A percentile compares a stretch with the other conserved stretches of the same genome.
These are phyloP conservation scores for Penicillium sp. DNA, from an alignment of 2,329 filamentous ascomycete species.

Conservation along the genomic window DNA sequence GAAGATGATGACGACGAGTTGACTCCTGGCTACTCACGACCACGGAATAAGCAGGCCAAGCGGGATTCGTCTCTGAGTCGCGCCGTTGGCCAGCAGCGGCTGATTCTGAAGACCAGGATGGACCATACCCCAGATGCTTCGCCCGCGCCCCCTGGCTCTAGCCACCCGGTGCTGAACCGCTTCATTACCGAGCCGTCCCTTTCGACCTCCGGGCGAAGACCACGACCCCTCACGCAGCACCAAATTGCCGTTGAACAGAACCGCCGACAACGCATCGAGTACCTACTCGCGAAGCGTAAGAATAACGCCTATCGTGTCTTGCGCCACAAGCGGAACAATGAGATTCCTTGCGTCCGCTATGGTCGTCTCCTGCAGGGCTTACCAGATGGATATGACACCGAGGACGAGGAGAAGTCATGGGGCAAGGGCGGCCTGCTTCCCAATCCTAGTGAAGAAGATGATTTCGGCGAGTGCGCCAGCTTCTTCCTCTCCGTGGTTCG, in stretches of 20 bases:
- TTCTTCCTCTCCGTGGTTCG: constrained; percentile 47
- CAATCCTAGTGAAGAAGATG: constrained; percentile 47
- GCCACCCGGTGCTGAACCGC: constrained; percentile 46
- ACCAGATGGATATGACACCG: constrained; percentile 50
- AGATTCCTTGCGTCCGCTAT: constrained; percentile 44
- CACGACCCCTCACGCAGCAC: constrained; percentile 52
- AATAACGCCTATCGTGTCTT: constrained; percentile 41
- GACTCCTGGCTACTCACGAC: constrained; percentile 40
- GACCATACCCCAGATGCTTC: constrained; percentile 48
- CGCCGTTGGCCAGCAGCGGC: constrained; percentile 41
- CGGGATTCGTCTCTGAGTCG: constrained; percentile 41
- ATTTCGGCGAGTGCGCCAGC: constrained; percentile 51
- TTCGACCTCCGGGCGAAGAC: constrained; percentile 40
- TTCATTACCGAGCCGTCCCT: constrained; percentile 40
- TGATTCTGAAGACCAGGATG: constrained; percentile 49
- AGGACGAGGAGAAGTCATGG: constrained; percentile 47
- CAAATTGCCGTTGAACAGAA: constrained; percentile 54
- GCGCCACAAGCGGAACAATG: constrained; percentile 41
- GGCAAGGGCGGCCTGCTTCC: constrained; percentile 48
- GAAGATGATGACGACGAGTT: constrained; percentile 48
- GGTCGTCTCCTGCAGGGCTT: constrained; percentile 46
- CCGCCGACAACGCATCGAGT: constrained; percentile 51
- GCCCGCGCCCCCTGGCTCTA: constrained; percentile 46
- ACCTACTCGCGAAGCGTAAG: constrained; percentile 48
- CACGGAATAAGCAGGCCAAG: constrained; percentile 44